Conservation (phyloP, 1,284 basidiomycete genomes). For the Ustilago trichophora region DNA sequence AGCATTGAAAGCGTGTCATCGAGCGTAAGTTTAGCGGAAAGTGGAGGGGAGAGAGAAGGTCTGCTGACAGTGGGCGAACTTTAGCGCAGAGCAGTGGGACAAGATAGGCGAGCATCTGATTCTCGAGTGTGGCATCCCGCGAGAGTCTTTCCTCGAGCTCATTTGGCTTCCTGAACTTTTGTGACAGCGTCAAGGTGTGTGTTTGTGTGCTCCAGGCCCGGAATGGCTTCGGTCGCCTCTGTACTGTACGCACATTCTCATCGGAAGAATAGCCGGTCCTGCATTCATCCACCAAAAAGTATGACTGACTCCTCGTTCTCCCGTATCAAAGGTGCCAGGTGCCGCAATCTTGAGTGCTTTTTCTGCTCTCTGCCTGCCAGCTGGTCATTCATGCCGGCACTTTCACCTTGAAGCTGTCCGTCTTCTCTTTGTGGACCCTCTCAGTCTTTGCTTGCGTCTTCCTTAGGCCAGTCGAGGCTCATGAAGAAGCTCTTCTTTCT, state of each 20-base stretch:
- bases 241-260: not conserved
- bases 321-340: too few relatives aligned
- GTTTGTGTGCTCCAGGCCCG: not conserved
- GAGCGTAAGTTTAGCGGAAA: conserved; percentile 3
- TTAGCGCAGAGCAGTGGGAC: too few relatives aligned
- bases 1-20: not conserved
- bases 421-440: not conserved
- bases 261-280: conserved; percentile 13
- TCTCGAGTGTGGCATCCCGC: not conserved
- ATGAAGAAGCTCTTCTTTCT: not conserved
- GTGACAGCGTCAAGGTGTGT: too few relatives aligned
- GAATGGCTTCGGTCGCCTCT: conserved; percentile 1
- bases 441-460: not conserved
- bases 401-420: too few relatives aligned
- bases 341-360: too few relatives aligned
- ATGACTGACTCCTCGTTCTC: too few relatives aligned
- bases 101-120: conserved; percentile 4
- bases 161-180: not conserved
- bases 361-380: too few relatives aligned
- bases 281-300: not conserved
- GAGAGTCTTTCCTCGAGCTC: too few relatives aligned
- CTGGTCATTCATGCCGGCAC: too few relatives aligned
- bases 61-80: not conserved
- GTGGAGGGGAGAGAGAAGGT: conserved; percentile 14
- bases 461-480: not conserved